Evolutionary conservation across 805 yeast species (phyloP).

Genomic region (Sugiyamaella mastotermitis): DNA sequence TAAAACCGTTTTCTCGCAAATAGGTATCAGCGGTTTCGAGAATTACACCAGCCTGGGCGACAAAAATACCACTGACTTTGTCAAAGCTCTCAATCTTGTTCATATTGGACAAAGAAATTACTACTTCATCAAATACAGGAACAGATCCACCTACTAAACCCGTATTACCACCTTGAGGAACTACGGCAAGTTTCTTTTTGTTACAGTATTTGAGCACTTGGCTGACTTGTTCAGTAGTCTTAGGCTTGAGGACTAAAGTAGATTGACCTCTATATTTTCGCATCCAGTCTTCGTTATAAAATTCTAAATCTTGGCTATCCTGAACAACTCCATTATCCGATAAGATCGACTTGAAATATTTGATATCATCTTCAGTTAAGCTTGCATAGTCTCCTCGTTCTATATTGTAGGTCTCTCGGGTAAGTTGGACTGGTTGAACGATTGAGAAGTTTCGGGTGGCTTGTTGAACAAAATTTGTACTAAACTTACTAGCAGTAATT

Average conservation of each 20-base stretch:
- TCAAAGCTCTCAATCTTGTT: conserved; percentile 82
- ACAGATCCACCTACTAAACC: conserved; percentile 93
- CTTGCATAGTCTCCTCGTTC: conserved; percentile 45
- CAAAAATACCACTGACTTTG: conserved; percentile 72
- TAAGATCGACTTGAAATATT: conserved; percentile 54
- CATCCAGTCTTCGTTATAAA: conserved; percentile 91
- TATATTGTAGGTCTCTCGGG: conserved; percentile 64
- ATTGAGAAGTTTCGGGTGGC: background rate
- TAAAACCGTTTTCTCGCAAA: conserved; percentile 74
- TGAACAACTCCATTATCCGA: conserved; percentile 38
- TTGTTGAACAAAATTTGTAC: too few species aligned
- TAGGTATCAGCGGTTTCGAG: conserved; percentile 78
- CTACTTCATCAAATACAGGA: conserved; percentile 87
- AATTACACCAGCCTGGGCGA: conserved; percentile 86
- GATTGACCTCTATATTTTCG: conserved; percentile 88
- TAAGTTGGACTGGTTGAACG: conserved; percentile 39
- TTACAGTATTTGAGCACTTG: conserved; percentile 75
- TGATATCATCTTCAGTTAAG: conserved; percentile 52
- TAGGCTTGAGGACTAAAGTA: conserved; percentile 73
- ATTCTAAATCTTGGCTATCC: conserved; percentile 24
- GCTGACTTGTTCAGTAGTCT: conserved; percentile 69
- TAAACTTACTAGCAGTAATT: too few species aligned
- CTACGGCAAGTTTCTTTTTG: conserved; percentile 70
- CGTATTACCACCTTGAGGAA: conserved; percentile 97
- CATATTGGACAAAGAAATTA: conserved; percentile 61